Conservation (phyloP, 78 protist species). For the Dictyostelium capitatum region DNA sequence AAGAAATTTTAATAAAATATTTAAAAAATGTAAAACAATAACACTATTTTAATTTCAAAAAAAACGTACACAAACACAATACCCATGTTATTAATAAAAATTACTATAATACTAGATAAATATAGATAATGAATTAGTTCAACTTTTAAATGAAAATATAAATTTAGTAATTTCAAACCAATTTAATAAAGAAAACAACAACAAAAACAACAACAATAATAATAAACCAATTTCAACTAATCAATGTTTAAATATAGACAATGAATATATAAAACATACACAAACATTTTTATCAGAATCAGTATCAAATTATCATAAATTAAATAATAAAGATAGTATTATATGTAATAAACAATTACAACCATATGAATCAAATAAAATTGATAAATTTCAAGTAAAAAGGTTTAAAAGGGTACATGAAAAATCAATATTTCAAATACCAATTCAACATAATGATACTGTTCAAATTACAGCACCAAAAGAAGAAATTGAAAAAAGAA, state of each 20-base stretch:
- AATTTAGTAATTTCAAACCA: conserved; percentile 15
- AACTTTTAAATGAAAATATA: conserved; percentile 26
- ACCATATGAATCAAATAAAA: neutral
- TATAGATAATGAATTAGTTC: conserved; percentile 1
- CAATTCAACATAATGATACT: neutral
- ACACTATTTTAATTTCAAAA: too few species aligned
- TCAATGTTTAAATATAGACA: neutral
- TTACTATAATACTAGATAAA: neutral
- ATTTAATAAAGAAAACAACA: neutral
- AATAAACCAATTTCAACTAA: neutral
- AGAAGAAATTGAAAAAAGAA: conserved; percentile 30
- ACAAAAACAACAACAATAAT: neutral
- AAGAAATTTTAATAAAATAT: conserved; percentile 4
- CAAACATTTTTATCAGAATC: conserved; percentile 18
- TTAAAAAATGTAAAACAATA: neutral
- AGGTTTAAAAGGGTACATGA: conserved; percentile 8
- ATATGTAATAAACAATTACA: neutral
- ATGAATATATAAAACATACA: neutral
- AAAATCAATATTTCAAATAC: neutral
- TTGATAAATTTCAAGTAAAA: neutral
- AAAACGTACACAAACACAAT: too few species aligned
- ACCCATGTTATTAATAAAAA: too few species aligned
- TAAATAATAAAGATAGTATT: neutral
- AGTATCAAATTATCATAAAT: conserved; percentile 7
- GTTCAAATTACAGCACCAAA: conserved; percentile 49